These are phyloP conservation scores for Colletotrichum sp. DNA, from an alignment of 2,329 filamentous ascomycete species.

Conservation along the genomic window DNA sequence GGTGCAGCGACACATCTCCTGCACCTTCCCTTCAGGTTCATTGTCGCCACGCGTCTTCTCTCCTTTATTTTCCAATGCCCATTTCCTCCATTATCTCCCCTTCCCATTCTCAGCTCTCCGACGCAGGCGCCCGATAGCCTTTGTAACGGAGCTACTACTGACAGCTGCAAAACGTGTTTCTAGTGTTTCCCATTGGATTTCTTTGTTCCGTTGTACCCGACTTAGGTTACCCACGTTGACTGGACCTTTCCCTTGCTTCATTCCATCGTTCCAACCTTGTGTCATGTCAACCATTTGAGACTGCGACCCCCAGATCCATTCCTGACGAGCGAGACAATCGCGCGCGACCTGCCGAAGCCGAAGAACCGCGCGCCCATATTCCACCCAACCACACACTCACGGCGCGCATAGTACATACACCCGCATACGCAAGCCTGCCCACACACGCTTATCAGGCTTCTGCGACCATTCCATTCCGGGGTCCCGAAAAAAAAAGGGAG, in stretches of 20 bases:
- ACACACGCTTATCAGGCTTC: background rate
- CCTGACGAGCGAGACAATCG: constrained; percentile 6
- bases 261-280: background rate
- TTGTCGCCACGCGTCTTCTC: constrained; percentile 18
- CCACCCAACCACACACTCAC: background rate
- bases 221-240: background rate
- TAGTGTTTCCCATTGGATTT: background rate
- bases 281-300: background rate
- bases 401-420: background rate
- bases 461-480: constrained; percentile 13
- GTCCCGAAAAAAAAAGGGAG: constrained; percentile 5
- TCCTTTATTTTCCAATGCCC: background rate
- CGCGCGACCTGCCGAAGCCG: constrained; percentile 1
- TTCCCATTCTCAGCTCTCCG: background rate
- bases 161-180: background rate
- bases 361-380: background rate
- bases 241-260: background rate
- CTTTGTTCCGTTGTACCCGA: background rate
- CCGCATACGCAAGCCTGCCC: constrained; percentile 5
- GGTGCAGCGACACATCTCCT: background rate
- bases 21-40: background rate
- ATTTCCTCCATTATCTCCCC: background rate
- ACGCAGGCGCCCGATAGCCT: background rate
- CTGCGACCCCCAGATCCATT: background rate
- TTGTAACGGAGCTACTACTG: background rate